Evolutionary conservation across 352 stramenopile species (phyloP), one percentile per base, ranked within the genome.

Genomic region (Globisporangium parvum): DNA sequence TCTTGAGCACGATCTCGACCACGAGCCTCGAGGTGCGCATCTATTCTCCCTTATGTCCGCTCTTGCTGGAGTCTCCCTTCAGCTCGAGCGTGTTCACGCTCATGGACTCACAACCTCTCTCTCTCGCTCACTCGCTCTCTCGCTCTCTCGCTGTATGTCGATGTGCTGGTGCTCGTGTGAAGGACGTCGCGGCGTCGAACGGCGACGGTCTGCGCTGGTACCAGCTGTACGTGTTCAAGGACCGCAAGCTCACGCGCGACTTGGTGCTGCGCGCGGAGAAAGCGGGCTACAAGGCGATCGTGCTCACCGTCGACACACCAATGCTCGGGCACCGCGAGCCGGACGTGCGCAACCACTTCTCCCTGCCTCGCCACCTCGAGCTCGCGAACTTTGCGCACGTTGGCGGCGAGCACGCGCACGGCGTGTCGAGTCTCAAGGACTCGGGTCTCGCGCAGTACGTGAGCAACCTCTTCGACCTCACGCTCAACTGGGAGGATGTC

Each of bases 221-320:
- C 66, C 95, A 98, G 63, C 78, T 98, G 37, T 98, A 98, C 68
- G 92, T 98, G n/a, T 98, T 97, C 76, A 96, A 96, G 51, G 78
- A 91, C 73, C 75, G 80, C 35, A 60, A 98, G 57, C 80, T 98
- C 44, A 96, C 96, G 10, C 88, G 84, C 37, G 81, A 96, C 42
- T 91, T 98, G 14, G 81, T 98, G 39, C 51, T 73, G 28, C 73
- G 88, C 37, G 87, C 88, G 6, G 94, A 97, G 68, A 82, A 89
- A n/a, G 95, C 96, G 17, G 93, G 95, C n/a, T 97, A 93, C 62
- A 97, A 96, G 59, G 96, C 97, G 49, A 88, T 97, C 54, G 94
- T 97, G 44, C 72, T 98, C 9, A 98, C 95, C 9, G 94, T 98
- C 17, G 95, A 98, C 67, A 97, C 96, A 56, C 96, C 95, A 5